Conservation (phyloP, 768 basidiomycete species). For the Termitomyces sp. region DNA sequence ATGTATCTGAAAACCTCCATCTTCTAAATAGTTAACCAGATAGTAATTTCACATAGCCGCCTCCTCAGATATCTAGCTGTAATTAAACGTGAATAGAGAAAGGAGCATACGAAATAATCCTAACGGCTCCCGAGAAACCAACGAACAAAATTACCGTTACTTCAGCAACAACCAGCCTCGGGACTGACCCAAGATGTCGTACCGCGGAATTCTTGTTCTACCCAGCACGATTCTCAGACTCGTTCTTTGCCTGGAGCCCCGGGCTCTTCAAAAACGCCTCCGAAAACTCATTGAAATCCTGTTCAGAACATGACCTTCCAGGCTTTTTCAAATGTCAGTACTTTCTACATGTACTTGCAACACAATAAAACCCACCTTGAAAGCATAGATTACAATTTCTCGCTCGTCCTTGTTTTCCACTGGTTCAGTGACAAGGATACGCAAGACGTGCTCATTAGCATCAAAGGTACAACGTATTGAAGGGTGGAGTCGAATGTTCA, state of each 20-base stretch:
- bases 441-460: constrained; percentile 46
- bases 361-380: constrained; percentile 42
- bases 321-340: constrained; percentile 19
- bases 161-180: neutral
- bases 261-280: constrained; percentile 36
- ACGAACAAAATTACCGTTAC: neutral
- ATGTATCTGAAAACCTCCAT: no score
- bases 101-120: neutral
- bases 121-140: neutral
- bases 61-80: neutral
- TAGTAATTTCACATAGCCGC: neutral
- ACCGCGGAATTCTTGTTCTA: neutral
- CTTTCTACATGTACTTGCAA: constrained; percentile 4
- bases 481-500: constrained; percentile 55
- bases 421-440: constrained; percentile 49
- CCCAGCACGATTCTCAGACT: neutral
- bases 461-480: constrained; percentile 56
- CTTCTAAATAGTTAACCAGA: neutral
- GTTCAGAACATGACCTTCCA: constrained; percentile 41
- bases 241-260: constrained; percentile 16
- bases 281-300: constrained; percentile 51
- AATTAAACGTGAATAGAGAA: neutral
- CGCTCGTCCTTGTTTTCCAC: constrained; percentile 20
- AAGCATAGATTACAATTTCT: constrained; percentile 55
- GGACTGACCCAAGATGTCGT: neutral